These are phyloP conservation scores for Trichomonas vaginalis DNA, from an alignment of 208 protist species.

Conservation along the genomic window DNA sequence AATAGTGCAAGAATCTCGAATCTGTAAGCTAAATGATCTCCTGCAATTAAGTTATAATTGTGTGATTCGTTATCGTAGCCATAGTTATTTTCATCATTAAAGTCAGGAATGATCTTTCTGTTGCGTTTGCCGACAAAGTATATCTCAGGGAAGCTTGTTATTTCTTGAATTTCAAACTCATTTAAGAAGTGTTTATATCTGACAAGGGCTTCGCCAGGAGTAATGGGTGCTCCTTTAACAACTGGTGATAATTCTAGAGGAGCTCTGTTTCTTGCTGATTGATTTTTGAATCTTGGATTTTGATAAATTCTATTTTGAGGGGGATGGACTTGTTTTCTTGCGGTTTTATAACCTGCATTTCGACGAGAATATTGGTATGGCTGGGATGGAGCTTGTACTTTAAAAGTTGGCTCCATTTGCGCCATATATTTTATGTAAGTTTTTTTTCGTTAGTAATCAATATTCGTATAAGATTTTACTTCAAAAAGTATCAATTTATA, in stretches of 20 bases:
- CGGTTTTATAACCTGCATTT: too few relatives aligned
- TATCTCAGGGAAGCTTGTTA: background rate
- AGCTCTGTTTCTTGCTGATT: too few relatives aligned
- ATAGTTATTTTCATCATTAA: background rate
- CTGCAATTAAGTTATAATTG: background rate
- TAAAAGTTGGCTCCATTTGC: too few relatives aligned
- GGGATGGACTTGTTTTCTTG: too few relatives aligned
- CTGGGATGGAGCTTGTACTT: too few relatives aligned
- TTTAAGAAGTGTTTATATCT: background rate
- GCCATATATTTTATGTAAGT: too few relatives aligned
- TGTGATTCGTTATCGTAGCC: background rate
- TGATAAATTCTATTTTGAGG: too few relatives aligned
- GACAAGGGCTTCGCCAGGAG: background rate
- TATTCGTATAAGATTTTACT: too few relatives aligned
- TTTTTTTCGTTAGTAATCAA: too few relatives aligned
- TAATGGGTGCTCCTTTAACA: background rate
- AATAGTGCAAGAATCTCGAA: constrained; percentile 58
- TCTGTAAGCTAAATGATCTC: constrained; percentile 43
- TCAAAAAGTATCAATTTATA: too few relatives aligned
- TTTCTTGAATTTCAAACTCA: background rate
- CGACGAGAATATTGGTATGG: too few relatives aligned
- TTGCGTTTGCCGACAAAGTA: background rate
- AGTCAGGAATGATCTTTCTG: background rate
- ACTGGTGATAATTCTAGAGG: background rate
- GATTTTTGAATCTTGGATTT: too few relatives aligned